These are phyloP conservation scores for Cnidoscolus chayamansa DNA, from an alignment of 441 rosid species.

Conservation along the genomic window DNA sequence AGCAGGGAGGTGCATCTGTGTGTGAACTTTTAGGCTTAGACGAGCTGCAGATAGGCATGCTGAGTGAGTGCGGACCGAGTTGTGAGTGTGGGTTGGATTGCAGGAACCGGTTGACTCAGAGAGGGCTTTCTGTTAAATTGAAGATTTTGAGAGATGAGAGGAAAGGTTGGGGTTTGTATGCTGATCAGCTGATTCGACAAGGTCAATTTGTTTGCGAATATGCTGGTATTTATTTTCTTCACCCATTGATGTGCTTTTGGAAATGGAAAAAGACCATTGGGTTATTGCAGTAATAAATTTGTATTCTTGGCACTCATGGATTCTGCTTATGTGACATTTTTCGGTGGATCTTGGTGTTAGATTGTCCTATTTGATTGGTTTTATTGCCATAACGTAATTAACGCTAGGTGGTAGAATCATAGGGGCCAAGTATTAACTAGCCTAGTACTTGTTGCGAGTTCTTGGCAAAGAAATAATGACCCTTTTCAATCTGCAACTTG, in stretches of 20 bases:
- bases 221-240: conserved; percentile 47
- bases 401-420: background rate
- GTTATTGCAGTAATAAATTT: background rate
- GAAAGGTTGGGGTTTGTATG: conserved; percentile 79
- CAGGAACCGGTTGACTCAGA: conserved; percentile 52
- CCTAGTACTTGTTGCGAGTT: background rate
- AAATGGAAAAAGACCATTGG: background rate
- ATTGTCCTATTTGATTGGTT: background rate
- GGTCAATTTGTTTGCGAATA: conserved; percentile 83
- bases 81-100: conserved; percentile 62
- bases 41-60: conserved; percentile 32
- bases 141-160: conserved; percentile 53
- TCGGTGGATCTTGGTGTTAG: background rate
- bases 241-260: background rate
- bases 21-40: conserved; percentile 32
- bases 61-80: conserved; percentile 61
- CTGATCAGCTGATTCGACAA: conserved; percentile 52
- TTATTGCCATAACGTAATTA: background rate
- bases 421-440: background rate
- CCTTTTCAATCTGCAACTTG: background rate
- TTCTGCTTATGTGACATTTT: background rate
- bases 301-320: background rate
- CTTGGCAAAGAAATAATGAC: background rate
- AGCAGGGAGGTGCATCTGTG: conserved; percentile 27
- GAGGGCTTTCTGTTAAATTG: conserved; percentile 52